Conservation (phyloP, 192 early-diverging fungal genomes). For the Umbelopsis sp. region DNA sequence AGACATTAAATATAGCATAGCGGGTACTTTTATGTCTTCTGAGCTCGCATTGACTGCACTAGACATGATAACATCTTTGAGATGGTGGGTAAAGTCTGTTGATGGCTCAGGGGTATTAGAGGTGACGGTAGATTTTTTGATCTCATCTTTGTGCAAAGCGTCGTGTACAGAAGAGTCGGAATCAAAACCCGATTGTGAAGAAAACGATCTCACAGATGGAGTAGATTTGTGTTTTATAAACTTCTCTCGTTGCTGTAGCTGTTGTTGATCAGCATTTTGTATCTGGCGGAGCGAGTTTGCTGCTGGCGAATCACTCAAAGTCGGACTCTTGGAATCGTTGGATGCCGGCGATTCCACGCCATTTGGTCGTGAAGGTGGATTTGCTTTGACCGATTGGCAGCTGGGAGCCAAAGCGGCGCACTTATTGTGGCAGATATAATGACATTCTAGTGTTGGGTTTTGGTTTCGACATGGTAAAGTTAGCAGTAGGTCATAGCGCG, state of each 20-base stretch:
- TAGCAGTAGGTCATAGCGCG: too few relatives aligned
- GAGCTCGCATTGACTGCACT: conserved; percentile 43
- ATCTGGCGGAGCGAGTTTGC: conserved; percentile 1
- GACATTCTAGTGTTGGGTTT: conserved; percentile 34
- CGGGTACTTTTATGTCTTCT: conserved; percentile 40
- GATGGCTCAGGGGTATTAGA: conserved; percentile 27
- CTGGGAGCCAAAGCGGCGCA: conserved; percentile 30
- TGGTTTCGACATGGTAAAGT: not conserved
- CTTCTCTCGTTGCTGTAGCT: conserved; percentile 8
- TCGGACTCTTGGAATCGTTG: not conserved
- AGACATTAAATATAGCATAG: conserved; percentile 40
- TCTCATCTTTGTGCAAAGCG: not conserved
- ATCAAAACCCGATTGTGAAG: conserved; percentile 1
- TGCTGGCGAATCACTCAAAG: conserved; percentile 14
- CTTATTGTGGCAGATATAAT: conserved; percentile 46
- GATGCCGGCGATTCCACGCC: not conserved
- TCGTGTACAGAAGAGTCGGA: not conserved
- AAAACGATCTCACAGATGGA: conserved; percentile 20
- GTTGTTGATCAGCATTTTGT: conserved; percentile 13
- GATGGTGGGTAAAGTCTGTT: conserved; percentile 30
- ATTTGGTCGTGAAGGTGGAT: not conserved
- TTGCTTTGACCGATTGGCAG: conserved; percentile 29
- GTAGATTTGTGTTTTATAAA: not conserved
- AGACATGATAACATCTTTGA: conserved; percentile 49
- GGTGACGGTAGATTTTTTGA: conserved; percentile 20